A percentile compares a stretch with the other conserved stretches of the same genome.
phyloP scores from a whole-genome alignment of 2,329 filamentous ascomycete genomes.

The Talaromyces amestolkiae region DNA sequence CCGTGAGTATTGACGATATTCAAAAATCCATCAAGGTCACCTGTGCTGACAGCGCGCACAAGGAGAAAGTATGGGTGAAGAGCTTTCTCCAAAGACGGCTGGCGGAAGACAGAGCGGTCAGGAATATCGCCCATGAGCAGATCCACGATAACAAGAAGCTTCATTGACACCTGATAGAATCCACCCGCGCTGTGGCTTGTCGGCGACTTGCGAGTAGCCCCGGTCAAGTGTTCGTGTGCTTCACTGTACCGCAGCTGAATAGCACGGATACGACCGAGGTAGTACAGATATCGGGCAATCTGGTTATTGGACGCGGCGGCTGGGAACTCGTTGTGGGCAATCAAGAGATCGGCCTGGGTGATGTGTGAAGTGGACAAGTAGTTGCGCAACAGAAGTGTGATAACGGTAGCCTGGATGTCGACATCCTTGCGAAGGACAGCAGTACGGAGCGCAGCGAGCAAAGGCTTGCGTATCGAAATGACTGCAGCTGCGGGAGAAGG shows the following conservation, averaged over 20 bases:
- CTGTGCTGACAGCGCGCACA: slow-evolving; percentile 93
- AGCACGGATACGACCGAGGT: slow-evolving; percentile 90
- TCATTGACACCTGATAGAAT: slow-evolving; percentile 93
- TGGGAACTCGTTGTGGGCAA: slow-evolving; percentile 94
- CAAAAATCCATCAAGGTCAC: slow-evolving; percentile 90
- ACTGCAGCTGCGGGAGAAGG: slow-evolving; percentile 86
- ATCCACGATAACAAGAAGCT: slow-evolving; percentile 94
- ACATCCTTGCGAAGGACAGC: slow-evolving; percentile 96
- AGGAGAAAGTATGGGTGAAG: slow-evolving; percentile 91
- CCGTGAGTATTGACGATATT: slow-evolving; percentile 78
- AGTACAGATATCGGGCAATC: slow-evolving; percentile 95
- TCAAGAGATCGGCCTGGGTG: slow-evolving; percentile 89
- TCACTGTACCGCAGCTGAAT: slow-evolving; percentile 97
- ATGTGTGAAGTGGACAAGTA: slow-evolving; percentile 97
- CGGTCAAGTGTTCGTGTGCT: slow-evolving; percentile 88
- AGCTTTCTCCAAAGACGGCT: slow-evolving; percentile 78
- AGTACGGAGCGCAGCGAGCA: slow-evolving; percentile 85
- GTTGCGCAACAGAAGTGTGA: slow-evolving; percentile 89
- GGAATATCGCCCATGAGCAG: slow-evolving; percentile 98
- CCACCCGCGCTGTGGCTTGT: slow-evolving; percentile 84
- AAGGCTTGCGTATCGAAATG: slow-evolving; percentile 77
- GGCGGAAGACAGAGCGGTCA: slow-evolving; percentile 89
- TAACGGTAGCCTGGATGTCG: slow-evolving; percentile 95
- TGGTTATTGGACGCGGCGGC: slow-evolving; percentile 95
- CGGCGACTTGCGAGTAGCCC: slow-evolving; percentile 91